Conservation (phyloP, 2,329 filamentous ascomycete species). For the Sphaceloma murrayae region DNA sequence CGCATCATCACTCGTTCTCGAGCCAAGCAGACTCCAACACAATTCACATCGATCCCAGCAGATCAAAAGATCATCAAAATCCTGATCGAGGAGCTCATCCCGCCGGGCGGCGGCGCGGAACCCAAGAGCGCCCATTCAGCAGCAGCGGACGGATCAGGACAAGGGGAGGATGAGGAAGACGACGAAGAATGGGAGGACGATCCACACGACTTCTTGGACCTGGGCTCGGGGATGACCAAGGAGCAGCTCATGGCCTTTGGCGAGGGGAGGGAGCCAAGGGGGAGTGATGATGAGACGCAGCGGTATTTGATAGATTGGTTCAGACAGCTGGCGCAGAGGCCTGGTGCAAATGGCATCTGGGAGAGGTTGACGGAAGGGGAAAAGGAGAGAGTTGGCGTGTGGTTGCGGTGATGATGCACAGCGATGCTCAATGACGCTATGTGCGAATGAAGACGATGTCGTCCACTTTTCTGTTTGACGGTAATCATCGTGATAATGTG, state of each 20-base stretch:
- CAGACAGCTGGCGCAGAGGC: conserved; percentile 43
- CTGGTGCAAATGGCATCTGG: conserved; percentile 47
- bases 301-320: conserved; percentile 79
- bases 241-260: conserved; percentile 73
- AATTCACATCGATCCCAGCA: conserved; percentile 77
- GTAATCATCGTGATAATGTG: too few species aligned
- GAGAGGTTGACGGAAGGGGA: conserved; percentile 56
- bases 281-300: conserved; percentile 84
- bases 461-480: too few species aligned
- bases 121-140: conserved; percentile 36
- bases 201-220: conserved; percentile 59
- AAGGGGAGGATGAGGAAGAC: conserved; percentile 43
- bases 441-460: too few species aligned
- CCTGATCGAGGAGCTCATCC: conserved; percentile 81
- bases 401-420: not conserved
- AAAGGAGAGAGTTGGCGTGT: conserved; percentile 1
- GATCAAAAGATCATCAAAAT: conserved; percentile 95
- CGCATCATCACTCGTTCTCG: conserved; percentile 91
- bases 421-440: conserved; percentile 36
- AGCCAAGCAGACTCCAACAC: conserved; percentile 78
- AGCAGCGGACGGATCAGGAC: not conserved
- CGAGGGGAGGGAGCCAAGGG: conserved; percentile 41
- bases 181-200: conserved; percentile 71
- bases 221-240: conserved; percentile 48
- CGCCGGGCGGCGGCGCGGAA: conserved; percentile 61